phyloP scores from a whole-genome alignment of 2,329 filamentous ascomycete species.

The Cadophora luteo-olivacea region DNA sequence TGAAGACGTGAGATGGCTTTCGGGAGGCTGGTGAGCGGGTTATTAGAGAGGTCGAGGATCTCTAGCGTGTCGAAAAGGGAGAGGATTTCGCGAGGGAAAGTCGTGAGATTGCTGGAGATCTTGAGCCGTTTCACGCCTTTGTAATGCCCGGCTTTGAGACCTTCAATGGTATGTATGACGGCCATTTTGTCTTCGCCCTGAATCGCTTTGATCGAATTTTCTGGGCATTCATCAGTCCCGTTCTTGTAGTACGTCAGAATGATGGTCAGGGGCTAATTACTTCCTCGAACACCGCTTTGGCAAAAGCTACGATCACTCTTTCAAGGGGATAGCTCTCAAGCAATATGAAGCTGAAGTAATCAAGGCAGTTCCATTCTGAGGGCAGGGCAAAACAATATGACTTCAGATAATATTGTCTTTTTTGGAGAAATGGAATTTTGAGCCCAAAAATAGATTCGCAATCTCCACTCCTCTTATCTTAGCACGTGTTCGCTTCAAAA shows the following conservation, averaged over 20 bases:
- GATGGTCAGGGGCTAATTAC: background rate
- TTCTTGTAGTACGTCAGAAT: background rate
- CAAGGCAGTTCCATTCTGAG: constrained; percentile 9
- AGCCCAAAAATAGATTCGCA: constrained; percentile 23
- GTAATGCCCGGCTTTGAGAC: constrained; percentile 36
- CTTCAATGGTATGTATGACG: constrained; percentile 31
- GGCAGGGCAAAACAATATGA: background rate
- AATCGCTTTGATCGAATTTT: too few relatives aligned
- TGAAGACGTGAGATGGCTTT: constrained; percentile 48
- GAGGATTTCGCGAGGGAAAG: constrained; percentile 51
- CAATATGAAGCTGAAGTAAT: background rate
- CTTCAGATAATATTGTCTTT: background rate
- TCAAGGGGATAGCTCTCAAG: background rate
- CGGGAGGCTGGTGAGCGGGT: constrained; percentile 50
- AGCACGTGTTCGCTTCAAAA: constrained; percentile 24
- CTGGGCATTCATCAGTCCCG: background rate
- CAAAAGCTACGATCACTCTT: background rate
- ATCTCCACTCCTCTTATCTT: constrained; percentile 30
- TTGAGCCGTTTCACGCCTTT: constrained; percentile 41
- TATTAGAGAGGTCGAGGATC: constrained; percentile 56
- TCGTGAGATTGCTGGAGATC: constrained; percentile 36
- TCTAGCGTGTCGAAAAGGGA: constrained; percentile 50
- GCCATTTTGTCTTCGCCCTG: constrained; percentile 25
- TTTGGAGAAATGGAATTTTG: background rate
- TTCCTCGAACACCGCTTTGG: constrained; percentile 4